Percentiles rank a stretch among this genome's conserved stretches.
Evolutionary conservation across 768 basidiomycete species (phyloP).

Genomic region (Trametes maxima): DNA sequence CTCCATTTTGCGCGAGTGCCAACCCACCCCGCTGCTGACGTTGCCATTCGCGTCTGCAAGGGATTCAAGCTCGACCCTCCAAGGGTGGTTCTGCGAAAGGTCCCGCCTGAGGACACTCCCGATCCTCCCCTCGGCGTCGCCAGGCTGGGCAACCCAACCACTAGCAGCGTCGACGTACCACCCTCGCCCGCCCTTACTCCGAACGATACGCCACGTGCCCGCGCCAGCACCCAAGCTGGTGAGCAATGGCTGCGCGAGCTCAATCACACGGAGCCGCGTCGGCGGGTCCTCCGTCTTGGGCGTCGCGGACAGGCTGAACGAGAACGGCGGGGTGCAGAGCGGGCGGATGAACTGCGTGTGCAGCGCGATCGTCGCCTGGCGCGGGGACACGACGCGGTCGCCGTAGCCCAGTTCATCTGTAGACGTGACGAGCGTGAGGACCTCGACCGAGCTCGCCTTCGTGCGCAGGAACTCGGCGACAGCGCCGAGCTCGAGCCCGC

Average conservation of each 20-base stretch:
- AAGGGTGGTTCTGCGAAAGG: slow-evolving; percentile 60
- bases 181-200: slow-evolving; percentile 89
- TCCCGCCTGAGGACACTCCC: slow-evolving; percentile 60
- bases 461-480: slow-evolving; percentile 68
- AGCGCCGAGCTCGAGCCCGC: slow-evolving; percentile 61
- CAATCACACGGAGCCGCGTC: slow-evolving; percentile 84
- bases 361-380: slow-evolving; percentile 74
- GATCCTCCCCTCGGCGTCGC: slow-evolving; percentile 25
- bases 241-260: slow-evolving; percentile 74
- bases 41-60: slow-evolving; percentile 83
- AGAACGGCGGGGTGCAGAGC: slow-evolving; percentile 77
- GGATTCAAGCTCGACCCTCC: slow-evolving; percentile 69
- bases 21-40: slow-evolving; percentile 89
- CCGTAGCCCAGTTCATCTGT: slow-evolving; percentile 74
- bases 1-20: slow-evolving; percentile 98
- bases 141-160: slow-evolving; percentile 66
- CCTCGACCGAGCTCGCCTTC: slow-evolving; percentile 78
- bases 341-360: slow-evolving; percentile 81
- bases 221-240: slow-evolving; percentile 75
- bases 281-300: slow-evolving; percentile 46
- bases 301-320: slow-evolving; percentile 50
- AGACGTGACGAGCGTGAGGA: slow-evolving; percentile 79
- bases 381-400: slow-evolving; percentile 41
- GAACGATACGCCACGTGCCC: slow-evolving; percentile 85
- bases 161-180: slow-evolving; percentile 94